Base-by-base conservation (phyloP, 163 green algal genomes). In the Scenedesmus sp. region DNA sequence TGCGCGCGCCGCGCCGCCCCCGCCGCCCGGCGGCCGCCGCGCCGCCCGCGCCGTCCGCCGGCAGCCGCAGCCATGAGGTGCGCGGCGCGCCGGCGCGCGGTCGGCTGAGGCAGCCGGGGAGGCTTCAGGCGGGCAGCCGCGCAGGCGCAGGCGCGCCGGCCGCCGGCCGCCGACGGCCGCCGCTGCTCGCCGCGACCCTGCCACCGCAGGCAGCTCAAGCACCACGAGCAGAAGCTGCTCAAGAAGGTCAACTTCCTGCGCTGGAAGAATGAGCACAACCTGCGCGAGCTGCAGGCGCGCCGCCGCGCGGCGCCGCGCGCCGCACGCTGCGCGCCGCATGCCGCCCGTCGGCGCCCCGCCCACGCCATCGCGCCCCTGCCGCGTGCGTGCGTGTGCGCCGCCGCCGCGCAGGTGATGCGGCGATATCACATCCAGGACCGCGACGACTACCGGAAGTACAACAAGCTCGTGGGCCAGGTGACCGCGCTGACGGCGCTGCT, bases 361-460 rank as follows among this genome's bases (percentile, higher is more conserved):
- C 39, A 47, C 39, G 39, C 39, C 39, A 6, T 6, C 39, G 39
- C 39, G n/a, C n/a, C n/a, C n/a, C 31, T 9, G 51, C 6, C 4
- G 22, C 9, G 17, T 2, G 58, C 33, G 6, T n/a, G 24, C 4
- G 7, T 33, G 24, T 66, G n/a, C 15, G 22, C 24, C 17, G 15
- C 5, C 47, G 26, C 69, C 65, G 70, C 65, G 17, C 90, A 99
- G 93, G 91, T 97, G 0, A 97, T 99, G 87, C 91, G 95, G 2
- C 84, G 94, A 28, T 99, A 99, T 80, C 95, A 99, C 87, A 97
- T 99, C 60, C 92, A 96, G 65, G 89, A 97, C 73, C 86, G 97
- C 1, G 96, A 99, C 72, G 97, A 99, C 82, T 99, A 99, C 91
- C 97, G 94, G 50, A 95, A 96, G 82, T 99, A 98, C 86, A 99